phyloP scores from a whole-genome alignment of 257 asterid genomes.

The Capsicum baccatum region DNA sequence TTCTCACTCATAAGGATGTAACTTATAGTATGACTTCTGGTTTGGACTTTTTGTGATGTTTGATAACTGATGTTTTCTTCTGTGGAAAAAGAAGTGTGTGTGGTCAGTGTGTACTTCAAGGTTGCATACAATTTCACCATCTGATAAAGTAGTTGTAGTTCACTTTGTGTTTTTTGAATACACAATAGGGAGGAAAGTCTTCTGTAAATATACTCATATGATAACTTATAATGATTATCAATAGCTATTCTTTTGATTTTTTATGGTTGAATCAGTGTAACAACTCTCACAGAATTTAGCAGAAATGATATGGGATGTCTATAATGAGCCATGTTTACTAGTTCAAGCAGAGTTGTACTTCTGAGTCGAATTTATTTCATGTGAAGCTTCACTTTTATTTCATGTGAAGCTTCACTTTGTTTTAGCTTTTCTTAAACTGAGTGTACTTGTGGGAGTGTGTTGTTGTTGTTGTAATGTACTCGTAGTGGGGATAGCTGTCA shows the following conservation, averaged over 20 bases:
- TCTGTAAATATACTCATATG: background rate
- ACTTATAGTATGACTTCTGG: background rate
- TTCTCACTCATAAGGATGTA: background rate
- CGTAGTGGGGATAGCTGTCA: background rate
- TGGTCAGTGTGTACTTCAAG: background rate
- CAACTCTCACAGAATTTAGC: constrained; percentile 1
- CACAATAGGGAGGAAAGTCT: constrained; percentile 5
- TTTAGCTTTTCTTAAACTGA: constrained; percentile 8
- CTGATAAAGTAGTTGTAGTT: background rate
- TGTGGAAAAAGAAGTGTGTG: background rate
- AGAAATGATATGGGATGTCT: background rate
- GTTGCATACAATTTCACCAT: background rate
- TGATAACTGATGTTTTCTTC: background rate
- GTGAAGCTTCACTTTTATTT: background rate
- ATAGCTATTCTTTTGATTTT: constrained; percentile 1
- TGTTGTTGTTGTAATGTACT: background rate
- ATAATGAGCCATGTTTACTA: background rate
- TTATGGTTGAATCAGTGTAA: constrained; percentile 15
- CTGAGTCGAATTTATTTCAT: background rate
- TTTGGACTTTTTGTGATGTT: background rate
- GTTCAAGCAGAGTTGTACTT: background rate
- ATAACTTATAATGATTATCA: constrained; percentile 1
- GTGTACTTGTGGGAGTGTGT: background rate
- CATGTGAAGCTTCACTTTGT: constrained; percentile 6
- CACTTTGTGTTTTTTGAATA: background rate